Evolutionary conservation across 1,284 basidiomycete species (phyloP).

Genomic region (Ustilago tritici): DNA sequence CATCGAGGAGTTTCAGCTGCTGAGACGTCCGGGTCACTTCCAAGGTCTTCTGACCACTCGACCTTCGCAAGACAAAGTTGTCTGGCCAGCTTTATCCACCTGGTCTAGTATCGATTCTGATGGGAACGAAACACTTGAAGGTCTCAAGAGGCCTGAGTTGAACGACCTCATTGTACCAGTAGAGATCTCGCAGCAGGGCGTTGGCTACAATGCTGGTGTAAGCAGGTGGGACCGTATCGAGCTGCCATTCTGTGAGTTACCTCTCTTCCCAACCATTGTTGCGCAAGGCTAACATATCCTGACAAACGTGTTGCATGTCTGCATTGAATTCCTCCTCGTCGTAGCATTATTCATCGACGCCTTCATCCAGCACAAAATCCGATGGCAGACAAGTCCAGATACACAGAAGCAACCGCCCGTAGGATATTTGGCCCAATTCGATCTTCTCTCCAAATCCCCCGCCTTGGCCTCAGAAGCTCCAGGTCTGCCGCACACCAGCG

Average conservation of each 20-base stretch:
- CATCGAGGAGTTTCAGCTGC: conserved; percentile 27
- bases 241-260: conserved; percentile 42
- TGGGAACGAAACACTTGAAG: conserved; percentile 41
- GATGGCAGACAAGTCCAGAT: conserved; percentile 17
- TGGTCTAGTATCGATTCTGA: conserved; percentile 32
- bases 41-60: conserved; percentile 20
- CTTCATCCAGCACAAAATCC: conserved; percentile 49
- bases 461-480: conserved; percentile 45
- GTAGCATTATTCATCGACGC: conserved; percentile 52
- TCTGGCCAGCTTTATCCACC: conserved; percentile 41
- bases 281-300: neutral
- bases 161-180: conserved; percentile 40
- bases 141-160: conserved; percentile 32
- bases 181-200: conserved; percentile 41
- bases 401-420: conserved; percentile 22
- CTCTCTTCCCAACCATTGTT: neutral
- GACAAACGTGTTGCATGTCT: neutral
- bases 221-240: conserved; percentile 49
- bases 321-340: neutral
- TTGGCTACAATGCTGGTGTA: conserved; percentile 45
- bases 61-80: conserved; percentile 24
- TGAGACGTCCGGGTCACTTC: conserved; percentile 32
- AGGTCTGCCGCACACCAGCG: conserved; percentile 44
- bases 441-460: conserved; percentile 39
- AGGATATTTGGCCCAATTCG: conserved; percentile 55